Percentiles rank a stretch among this genome's conserved stretches.
These are phyloP conservation scores for Pleurotus giganteus DNA, from an alignment of 768 basidiomycete genomes.

Conservation along the genomic window DNA sequence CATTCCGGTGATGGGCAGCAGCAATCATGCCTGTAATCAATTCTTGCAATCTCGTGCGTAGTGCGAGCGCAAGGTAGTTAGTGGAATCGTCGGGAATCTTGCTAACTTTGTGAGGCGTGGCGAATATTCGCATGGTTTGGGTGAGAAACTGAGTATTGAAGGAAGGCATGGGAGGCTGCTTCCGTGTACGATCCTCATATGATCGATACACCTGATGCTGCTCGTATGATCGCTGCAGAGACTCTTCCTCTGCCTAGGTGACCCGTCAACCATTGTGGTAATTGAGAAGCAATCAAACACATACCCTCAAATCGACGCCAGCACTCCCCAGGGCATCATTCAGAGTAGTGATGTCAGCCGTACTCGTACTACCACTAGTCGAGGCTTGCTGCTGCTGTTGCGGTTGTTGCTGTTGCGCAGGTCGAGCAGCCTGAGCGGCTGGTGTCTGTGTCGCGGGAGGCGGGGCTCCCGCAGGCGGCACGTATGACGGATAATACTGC, in stretches of 20 bases:
- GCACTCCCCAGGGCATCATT: conserved; percentile 87
- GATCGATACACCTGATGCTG: conserved; percentile 61
- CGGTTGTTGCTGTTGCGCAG: conserved; percentile 35
- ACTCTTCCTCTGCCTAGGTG: conserved; percentile 80
- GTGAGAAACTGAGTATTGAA: conserved; percentile 70
- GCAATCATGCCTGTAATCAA: conserved; percentile 66
- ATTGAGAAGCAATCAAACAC: conserved; percentile 4
- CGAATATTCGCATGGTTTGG: conserved; percentile 65
- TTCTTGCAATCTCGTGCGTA: conserved; percentile 71
- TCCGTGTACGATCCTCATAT: conserved; percentile 76
- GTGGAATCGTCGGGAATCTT: conserved; percentile 68
- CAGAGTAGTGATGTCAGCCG: conserved; percentile 71
- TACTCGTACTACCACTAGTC: conserved; percentile 44
- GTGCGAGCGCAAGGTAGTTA: conserved; percentile 76
- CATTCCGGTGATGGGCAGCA: conserved; percentile 67
- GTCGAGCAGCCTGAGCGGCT: conserved; percentile 2
- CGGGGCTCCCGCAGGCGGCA: conserved; percentile 28
- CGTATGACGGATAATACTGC: conserved; percentile 43
- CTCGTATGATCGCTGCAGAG: conserved; percentile 64
- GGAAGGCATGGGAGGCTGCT: conserved; percentile 66
- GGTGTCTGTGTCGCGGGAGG: conserved; percentile 11
- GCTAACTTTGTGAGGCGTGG: conserved; percentile 64
- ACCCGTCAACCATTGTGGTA: neutral
- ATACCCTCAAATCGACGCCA: conserved; percentile 80
- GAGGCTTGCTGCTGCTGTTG: no score